These are phyloP conservation scores for Mortierella sp. DNA, from an alignment of 371 early-diverging fungal species.

Conservation along the genomic window DNA sequence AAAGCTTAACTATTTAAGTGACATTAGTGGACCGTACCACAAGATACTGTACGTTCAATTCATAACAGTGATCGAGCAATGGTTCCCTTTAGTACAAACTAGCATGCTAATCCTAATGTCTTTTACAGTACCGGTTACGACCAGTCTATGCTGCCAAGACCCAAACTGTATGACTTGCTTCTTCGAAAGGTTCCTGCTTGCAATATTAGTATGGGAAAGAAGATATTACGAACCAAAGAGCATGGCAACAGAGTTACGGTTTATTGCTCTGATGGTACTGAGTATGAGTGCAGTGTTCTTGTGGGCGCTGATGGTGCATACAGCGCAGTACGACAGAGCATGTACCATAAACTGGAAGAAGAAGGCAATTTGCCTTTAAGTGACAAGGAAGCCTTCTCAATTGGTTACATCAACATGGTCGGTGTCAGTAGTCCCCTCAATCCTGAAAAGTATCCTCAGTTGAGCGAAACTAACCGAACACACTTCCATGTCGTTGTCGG, in stretches of 20 bases:
- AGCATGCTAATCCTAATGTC: too few species aligned
- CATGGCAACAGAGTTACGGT: not conserved
- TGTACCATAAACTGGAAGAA: not conserved
- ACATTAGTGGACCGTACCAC: too few species aligned
- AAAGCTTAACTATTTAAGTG: too few species aligned
- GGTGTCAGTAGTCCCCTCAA: not conserved
- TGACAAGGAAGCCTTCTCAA: not conserved
- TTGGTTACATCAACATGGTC: not conserved
- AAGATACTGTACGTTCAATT: too few species aligned
- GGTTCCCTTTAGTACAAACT: too few species aligned
- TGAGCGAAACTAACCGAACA: not conserved
- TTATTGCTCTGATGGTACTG: not conserved
- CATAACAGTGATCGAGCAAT: too few species aligned
- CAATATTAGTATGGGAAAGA: too few species aligned
- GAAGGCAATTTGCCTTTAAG: not conserved
- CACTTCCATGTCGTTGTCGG: too few species aligned
- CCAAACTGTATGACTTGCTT: too few species aligned
- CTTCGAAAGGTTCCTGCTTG: too few species aligned
- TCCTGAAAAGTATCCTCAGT: not conserved
- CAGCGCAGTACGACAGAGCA: not conserved
- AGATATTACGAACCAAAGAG: too few species aligned
- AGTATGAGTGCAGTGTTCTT: not conserved
- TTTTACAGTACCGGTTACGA: not conserved
- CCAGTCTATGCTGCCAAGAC: too few species aligned
- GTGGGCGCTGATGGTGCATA: not conserved